Evolutionary conservation across 2,329 filamentous ascomycete genomes (phyloP).

Genomic region (Epichloe gansuensis): DNA sequence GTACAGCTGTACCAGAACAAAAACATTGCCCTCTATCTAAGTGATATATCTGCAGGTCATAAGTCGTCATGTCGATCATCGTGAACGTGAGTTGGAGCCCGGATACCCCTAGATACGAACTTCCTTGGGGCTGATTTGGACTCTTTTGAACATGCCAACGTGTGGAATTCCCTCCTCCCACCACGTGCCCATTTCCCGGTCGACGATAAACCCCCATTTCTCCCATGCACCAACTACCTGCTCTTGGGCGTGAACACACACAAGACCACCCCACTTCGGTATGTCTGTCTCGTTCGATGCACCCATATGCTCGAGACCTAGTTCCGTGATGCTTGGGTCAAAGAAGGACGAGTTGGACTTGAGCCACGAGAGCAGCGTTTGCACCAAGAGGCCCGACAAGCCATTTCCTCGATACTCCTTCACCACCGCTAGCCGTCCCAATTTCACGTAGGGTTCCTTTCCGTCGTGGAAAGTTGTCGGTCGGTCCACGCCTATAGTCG

Average conservation of each 20-base stretch:
- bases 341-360: conserved; percentile 44
- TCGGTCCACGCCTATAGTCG: conserved; percentile 24
- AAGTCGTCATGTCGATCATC: neutral
- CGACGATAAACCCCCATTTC: conserved; percentile 58
- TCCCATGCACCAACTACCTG: conserved; percentile 52
- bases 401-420: conserved; percentile 50
- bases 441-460: conserved; percentile 65
- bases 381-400: conserved; percentile 53
- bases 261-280: conserved; percentile 59
- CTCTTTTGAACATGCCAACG: conserved; percentile 62
- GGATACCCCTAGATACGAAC: conserved; percentile 11
- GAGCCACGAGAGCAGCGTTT: conserved; percentile 56
- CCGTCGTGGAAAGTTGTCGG: conserved; percentile 43
- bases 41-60: neutral
- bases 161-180: conserved; percentile 74
- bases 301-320: conserved; percentile 30
- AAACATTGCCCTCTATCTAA: neutral
- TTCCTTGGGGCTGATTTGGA: conserved; percentile 22
- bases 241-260: conserved; percentile 70
- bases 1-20: neutral
- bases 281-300: conserved; percentile 26
- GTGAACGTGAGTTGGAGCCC: neutral
- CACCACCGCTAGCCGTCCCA: conserved; percentile 65
- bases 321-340: conserved; percentile 32
- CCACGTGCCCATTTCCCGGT: conserved; percentile 66